A percentile compares a stretch with the other conserved stretches of the same genome.
Evolutionary conservation across 129 eudicot species (phyloP).

Genomic region (Helianthus annuus): DNA sequence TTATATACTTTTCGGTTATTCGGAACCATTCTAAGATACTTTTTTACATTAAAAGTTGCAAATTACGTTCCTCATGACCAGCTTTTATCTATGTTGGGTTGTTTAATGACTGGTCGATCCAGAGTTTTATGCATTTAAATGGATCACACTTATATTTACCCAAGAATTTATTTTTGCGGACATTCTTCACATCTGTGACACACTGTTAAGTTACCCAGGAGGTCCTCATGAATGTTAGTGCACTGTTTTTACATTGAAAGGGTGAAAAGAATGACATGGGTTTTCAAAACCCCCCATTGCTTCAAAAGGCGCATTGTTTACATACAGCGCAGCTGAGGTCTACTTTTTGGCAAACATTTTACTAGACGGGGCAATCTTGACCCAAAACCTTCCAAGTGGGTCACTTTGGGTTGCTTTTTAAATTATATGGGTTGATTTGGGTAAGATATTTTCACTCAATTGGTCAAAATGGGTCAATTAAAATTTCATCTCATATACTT

Average conservation of each 20-base stretch:
- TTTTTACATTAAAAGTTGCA: conserved; percentile 2
- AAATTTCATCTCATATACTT: too few species aligned
- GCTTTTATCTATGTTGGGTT: conserved; percentile 12
- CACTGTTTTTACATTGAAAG: not conserved
- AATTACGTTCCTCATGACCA: not conserved
- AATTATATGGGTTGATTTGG: too few species aligned
- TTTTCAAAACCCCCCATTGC: too few species aligned
- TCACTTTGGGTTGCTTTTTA: too few species aligned
- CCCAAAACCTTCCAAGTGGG: too few species aligned
- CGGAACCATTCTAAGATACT: not conserved
- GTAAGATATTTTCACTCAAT: too few species aligned
- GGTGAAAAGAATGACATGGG: too few species aligned
- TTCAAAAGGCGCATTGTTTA: too few species aligned
- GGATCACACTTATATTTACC: conserved; percentile 96
- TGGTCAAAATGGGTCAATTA: too few species aligned
- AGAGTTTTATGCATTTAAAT: conserved; percentile 94
- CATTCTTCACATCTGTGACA: conserved; percentile 85
- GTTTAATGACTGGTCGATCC: conserved; percentile 79
- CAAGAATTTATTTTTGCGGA: conserved; percentile 91
- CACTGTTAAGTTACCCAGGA: conserved; percentile 88
- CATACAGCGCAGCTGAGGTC: too few species aligned
- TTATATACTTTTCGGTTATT: not conserved
- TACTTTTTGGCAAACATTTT: not conserved
- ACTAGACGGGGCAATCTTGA: too few species aligned
- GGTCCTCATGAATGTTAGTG: conserved; percentile 78